phyloP scores from a whole-genome alignment of 2,329 filamentous ascomycete species.

The Epichloe hybrida region DNA sequence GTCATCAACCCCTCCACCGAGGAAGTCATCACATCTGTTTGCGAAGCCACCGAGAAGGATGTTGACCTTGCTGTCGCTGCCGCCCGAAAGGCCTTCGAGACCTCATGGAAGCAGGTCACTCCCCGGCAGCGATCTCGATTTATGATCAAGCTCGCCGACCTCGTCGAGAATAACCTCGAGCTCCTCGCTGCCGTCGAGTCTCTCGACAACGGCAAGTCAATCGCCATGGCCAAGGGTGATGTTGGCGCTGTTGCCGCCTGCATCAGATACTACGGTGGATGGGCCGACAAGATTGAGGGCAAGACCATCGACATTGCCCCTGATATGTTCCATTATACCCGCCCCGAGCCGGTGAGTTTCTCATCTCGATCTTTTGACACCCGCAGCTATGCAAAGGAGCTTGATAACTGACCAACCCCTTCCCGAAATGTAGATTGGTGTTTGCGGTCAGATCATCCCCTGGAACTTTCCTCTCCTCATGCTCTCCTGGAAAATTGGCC shows the following conservation, averaged over 20 bases:
- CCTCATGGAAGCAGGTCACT: constrained; percentile 52
- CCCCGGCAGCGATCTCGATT: constrained; percentile 58
- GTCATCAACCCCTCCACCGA: constrained; percentile 81
- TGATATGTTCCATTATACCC: constrained; percentile 73
- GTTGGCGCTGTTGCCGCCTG: constrained; percentile 52
- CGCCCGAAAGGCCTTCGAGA: constrained; percentile 75
- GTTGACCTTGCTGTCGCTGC: constrained; percentile 67
- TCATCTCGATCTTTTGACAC: background rate
- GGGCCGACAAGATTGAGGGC: constrained; percentile 84
- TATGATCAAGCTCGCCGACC: constrained; percentile 64
- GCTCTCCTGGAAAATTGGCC: constrained; percentile 71
- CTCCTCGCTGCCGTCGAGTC: constrained; percentile 71
- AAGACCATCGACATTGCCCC: constrained; percentile 70
- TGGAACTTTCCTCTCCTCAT: constrained; percentile 82
- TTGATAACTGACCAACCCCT: background rate
- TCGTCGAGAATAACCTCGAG: constrained; percentile 66
- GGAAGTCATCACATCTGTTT: constrained; percentile 69
- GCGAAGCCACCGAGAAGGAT: constrained; percentile 82
- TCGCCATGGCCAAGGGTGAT: constrained; percentile 64
- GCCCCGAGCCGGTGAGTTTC: constrained; percentile 52
- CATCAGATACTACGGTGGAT: constrained; percentile 66
- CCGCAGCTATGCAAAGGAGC: background rate
- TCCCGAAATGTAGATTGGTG: constrained; percentile 36
- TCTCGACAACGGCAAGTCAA: constrained; percentile 77
- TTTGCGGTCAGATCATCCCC: constrained; percentile 78